Base-by-base conservation (phyloP, 495 filamentous ascomycete species). In the Podospora australis region DNA sequence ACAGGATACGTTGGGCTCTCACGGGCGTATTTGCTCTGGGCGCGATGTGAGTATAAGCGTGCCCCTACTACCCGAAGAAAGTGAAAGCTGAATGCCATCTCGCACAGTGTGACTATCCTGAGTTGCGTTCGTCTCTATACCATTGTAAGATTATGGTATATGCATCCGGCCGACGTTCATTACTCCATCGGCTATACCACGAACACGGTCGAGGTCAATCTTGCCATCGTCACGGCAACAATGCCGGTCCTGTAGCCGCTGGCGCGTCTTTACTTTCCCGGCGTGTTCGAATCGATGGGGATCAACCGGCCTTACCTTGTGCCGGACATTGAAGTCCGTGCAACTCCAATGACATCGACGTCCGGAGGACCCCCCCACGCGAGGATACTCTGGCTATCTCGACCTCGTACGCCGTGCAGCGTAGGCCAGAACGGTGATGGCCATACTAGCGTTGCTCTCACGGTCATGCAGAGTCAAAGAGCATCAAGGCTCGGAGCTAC, bases 161-260 rank as follows among this genome's bases (percentile, higher is more conserved):
- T 59, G 40, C 40, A 55, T 1, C 52, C 53, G 2, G 36, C 48
- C 14, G 64, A 70, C 35, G 10, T 4, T 3, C 56, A 50, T 25
- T 63, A 66, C 51, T 48, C 61, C 19, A 70, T 79, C 30, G 68
- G 71, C 7, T 74, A 73, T 54, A 63, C 61, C 14, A 70, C 65
- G 26, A 71, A 70, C 10, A 69, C 67, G 36, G 57, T 75, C 22
- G 75, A 78, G 56, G 70, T 69, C n/a, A 75, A 77, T 55, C 55
- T 77, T 4, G 73, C 73, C n/a, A 68, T 79, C 45, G 59, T 77
- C 23, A 70, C 71, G 1, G 75, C 74, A 6, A 77, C 67, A 10
- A 57, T 57, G 0, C 68, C 70, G 19, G 57, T 67, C 6, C 50
- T 72, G 16, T 58, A 67, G 46, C 69, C 69, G 1, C 55, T 71